Evolutionary conservation across 225 moss, liverwort and hornwort genomes (phyloP), one percentile per base, ranked within the genome.

Genomic region (Pleurozium schreberi): DNA sequence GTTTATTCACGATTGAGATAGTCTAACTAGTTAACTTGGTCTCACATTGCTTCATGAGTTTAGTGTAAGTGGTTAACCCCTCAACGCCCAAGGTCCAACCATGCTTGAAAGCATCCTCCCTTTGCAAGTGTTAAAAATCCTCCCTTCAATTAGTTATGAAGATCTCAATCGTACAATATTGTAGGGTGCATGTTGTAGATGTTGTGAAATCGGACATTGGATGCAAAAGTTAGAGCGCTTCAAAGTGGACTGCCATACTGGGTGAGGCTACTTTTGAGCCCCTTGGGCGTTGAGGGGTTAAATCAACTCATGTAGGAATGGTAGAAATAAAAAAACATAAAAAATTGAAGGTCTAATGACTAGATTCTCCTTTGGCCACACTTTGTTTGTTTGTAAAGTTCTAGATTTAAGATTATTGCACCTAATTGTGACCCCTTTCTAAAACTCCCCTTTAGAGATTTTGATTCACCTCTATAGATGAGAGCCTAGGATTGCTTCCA

Each of bases 391-490:
- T 38, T 53, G 53, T 77, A 0, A 53, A 14, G 14, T 9, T 77
- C 1, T 0, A 1, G 0, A 15, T 77, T 23, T 3, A 8, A 22
- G 22, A 76, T 22, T 8, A 21, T 52, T 34, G 21, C 13, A 47
- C 9, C 19, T 33, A 12, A 75, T 30, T 19, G 2, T 47, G 1
- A 31, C 12, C 7, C 31, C 7, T 49, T 33, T 19, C 7, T 49
- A 49, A 49, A 33, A 19, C 0, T 31, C 1, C 4, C 1, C 0
- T 1, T 0, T 31, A 19, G 0, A 47, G 7, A 74, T 47, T 74
- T 74, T 47, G 18, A 6, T 73, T 1, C 11, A 31, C 7, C 0
- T 8, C 12, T 20, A 49, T 19, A 20, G 5, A 12, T 20, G 31
- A 47, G 3, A 6, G 4, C 1, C 30, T 30, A 30, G 4, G 5